Base-by-base conservation (phyloP, 2,329 filamentous ascomycete species). In the Kalaharituber pfeilii region DNA sequence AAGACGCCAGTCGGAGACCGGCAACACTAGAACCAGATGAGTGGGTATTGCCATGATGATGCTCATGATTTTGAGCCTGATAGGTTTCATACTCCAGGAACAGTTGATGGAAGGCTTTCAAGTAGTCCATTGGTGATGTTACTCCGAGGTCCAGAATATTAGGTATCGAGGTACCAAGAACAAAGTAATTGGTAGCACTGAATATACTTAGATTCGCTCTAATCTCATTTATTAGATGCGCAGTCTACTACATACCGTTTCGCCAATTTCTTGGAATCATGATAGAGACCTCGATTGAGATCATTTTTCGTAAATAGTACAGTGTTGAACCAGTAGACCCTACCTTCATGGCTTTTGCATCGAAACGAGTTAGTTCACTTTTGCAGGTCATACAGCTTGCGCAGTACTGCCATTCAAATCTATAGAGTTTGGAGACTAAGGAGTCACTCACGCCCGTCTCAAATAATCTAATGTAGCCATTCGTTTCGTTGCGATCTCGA, bases 321-420 rank as follows among this genome's bases (percentile, higher is more conserved):
- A 0, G 91, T 95, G 70, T 95, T 95, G 74, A 96, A 95, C 88
- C 91, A 96, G 72, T 94, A 96, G 42, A 94, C 81, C 56, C 86
- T 81, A 57, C 89, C 88, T 70, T 95, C 87, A 66, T 98, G 88
- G 26, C 86, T 94, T 66, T 51, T 53, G 42, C 44, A 52, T 22
- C 49, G 26, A 44, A 39, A 45, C 52, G 42, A 9, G 28, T 63
- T 55, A 65, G 9, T 24, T 24, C 25, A 49, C 26, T 24, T 22
- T 13, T 8, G 15, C 4, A 11, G 27, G 24, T 36, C 24, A 28
- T n/a, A 24, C 25, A 18, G 6, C 26, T 49, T 45, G 36, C 28
- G 27, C 24, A 18, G 29, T 51, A 5, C 26, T 49, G 13, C 9
- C 18, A 33, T 39, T 54, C 57, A 50, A 54, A 22, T 52, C 22